Evolutionary conservation across 225 moss, liverwort and hornwort genomes (phyloP).

Genomic region (Straminergon stramineum): DNA sequence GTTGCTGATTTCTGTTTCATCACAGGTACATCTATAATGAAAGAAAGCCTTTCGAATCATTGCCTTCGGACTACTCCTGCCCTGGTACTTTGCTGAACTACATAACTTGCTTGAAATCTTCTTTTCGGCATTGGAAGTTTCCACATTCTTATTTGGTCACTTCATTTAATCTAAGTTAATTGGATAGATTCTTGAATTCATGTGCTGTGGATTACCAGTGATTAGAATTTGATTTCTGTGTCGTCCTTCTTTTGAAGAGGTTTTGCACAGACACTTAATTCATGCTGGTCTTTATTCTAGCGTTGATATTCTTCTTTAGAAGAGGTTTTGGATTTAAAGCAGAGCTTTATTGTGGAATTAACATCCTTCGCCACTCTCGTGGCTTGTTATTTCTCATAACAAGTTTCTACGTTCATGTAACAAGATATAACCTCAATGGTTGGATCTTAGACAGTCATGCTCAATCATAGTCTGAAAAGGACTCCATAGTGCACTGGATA

Average conservation of each 20-base stretch:
- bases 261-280: background rate
- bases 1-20: background rate
- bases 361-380: background rate
- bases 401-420: background rate
- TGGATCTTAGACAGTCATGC: background rate
- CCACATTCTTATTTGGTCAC: background rate
- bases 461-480: background rate
- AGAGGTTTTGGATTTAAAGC: background rate
- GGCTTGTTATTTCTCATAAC: background rate
- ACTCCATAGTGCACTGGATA: background rate
- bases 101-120: background rate
- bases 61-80: conserved; percentile 60
- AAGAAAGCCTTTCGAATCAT: conserved; percentile 67
- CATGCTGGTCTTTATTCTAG: background rate
- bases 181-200: background rate
- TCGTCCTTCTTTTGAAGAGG: background rate
- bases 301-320: background rate
- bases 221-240: background rate
- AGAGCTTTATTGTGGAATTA: background rate
- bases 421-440: background rate
- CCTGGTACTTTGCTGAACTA: conserved; percentile 42
- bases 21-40: conserved; percentile 82
- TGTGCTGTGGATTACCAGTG: background rate
- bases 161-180: background rate
- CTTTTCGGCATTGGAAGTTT: background rate